These are phyloP conservation scores for Chrysanthemum lavandulifolium DNA, from an alignment of 129 eudicot genomes.

Conservation along the genomic window DNA sequence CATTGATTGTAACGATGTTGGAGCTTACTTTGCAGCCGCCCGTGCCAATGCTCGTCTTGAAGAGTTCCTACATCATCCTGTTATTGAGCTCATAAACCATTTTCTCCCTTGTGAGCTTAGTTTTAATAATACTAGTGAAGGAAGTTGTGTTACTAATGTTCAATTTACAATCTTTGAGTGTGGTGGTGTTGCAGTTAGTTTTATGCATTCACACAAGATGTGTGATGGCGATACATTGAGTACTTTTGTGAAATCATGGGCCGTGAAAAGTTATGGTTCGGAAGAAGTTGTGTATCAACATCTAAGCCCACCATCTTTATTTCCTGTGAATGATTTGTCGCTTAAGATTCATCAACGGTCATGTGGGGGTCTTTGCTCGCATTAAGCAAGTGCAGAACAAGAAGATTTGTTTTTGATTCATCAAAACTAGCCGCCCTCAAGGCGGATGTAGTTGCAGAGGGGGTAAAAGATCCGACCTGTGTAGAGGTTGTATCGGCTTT, in stretches of 20 bases:
- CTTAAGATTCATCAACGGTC: conserved; percentile 52
- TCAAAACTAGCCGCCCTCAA: conserved; percentile 41
- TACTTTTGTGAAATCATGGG: conserved; percentile 51
- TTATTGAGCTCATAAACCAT: conserved; percentile 30
- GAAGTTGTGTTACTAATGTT: conserved; percentile 40
- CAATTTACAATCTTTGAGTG: conserved; percentile 41
- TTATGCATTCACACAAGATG: conserved; percentile 36
- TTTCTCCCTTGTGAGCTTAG: conserved; percentile 50
- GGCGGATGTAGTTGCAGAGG: not conserved
- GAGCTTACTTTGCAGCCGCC: conserved; percentile 49
- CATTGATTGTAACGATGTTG: conserved; percentile 60
- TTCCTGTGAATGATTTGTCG: conserved; percentile 50
- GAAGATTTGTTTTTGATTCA: conserved; percentile 52
- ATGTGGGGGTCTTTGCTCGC: conserved; percentile 64
- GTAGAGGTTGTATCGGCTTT: conserved; percentile 55
- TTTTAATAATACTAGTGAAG: conserved; percentile 23
- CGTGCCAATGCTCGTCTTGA: conserved; percentile 30
- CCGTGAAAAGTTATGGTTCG: conserved; percentile 22
- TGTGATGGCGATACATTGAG: conserved; percentile 52
- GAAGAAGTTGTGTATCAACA: conserved; percentile 32
- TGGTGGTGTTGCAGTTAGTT: conserved; percentile 41
- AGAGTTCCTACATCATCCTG: conserved; percentile 34
- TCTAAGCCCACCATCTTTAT: conserved; percentile 40
- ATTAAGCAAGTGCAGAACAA: conserved; percentile 51
- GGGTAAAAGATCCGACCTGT: conserved; percentile 31